Evolutionary conservation across 441 rosid species (phyloP), one percentile per base, ranked within the genome.

Genomic region (Aleurites moluccanus): DNA sequence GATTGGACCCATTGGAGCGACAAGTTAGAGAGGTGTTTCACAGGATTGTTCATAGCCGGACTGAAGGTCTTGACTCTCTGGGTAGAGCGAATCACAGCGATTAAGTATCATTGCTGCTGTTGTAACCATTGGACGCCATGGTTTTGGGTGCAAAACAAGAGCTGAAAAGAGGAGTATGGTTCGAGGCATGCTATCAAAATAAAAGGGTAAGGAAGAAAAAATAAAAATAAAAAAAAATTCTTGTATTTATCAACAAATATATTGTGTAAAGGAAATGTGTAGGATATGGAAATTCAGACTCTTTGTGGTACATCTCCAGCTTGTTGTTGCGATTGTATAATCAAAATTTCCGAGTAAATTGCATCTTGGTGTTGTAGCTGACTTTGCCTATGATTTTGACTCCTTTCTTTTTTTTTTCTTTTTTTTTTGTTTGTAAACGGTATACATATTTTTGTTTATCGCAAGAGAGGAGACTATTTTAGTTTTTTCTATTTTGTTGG

Each of bases 1-100:
- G 92, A 18, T 80, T 92, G 73, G 89, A 89, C 66, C 94, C 94
- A 0, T 77, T 94, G 85, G 99, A 94, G 85, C 83, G 77, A 76
- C 91, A 88, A 73, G 90, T 94, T 53, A 88, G 96, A 66, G 93
- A 92, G 47, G 94, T 87, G 57, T 94, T 94, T 72, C 98, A 91
- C 77, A 79, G 91, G 82, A 92, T 94, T 73, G 97, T 91, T 15
- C 80, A 84, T 33, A 86, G 94, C 90, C 87, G 97, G 78, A 91
- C 93, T 1, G 96, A 91, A 35, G 93, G 96, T 61, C 91, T 90
- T 73, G 94, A 87, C 61, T 83, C 85, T 68, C 74, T 78, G 69
- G 92, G 90, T 38, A 73, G 83, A 76, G 56, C 65, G 64, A 75
- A 71, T 21, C 72, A 59, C 33, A 66, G 60, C 63, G 77, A 73